A percentile compares a stretch with the other conserved stretches of the same genome.
Conservation (phyloP, 441 rosid species). For the Lepidium campestre region DNA sequence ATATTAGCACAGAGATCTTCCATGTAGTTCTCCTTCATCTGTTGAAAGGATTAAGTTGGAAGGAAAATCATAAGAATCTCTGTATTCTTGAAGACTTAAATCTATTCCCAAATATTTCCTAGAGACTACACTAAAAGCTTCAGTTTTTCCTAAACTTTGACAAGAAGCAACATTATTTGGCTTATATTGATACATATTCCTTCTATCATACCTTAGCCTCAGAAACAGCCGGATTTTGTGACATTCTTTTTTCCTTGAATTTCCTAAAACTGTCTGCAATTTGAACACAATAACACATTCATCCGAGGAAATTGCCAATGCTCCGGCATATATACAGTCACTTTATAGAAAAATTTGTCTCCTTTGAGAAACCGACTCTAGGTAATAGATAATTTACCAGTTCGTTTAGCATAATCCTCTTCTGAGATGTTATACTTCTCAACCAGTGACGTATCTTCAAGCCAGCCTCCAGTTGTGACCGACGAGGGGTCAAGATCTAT, state of each 20-base stretch:
- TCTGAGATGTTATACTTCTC: constrained; percentile 86
- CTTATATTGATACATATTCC: background rate
- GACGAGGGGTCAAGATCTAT: constrained; percentile 89
- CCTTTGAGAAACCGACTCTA: background rate
- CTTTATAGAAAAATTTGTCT: background rate
- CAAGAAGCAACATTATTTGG: background rate
- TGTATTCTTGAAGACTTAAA: background rate
- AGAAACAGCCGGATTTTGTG: constrained; percentile 62
- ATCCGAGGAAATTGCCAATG: background rate
- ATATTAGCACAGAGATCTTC: constrained; percentile 65
- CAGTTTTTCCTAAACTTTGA: background rate
- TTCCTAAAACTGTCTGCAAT: constrained; percentile 73
- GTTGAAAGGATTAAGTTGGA: constrained; percentile 13
- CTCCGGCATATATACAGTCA: background rate
- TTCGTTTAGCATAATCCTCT: constrained; percentile 74
- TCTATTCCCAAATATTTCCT: background rate
- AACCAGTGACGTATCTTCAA: constrained; percentile 87
- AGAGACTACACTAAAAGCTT: background rate
- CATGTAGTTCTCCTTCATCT: constrained; percentile 68
- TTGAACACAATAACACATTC: background rate
- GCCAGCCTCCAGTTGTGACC: constrained; percentile 92
- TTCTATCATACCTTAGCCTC: constrained; percentile 51
- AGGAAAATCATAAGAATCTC: constrained; percentile 6
- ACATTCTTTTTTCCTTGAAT: constrained; percentile 61
- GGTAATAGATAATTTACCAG: constrained; percentile 29